Percentiles rank a stretch among this genome's conserved stretches.
phyloP scores from a whole-genome alignment of 179 eudicot genomes.

The Heliamphora pulchella region DNA sequence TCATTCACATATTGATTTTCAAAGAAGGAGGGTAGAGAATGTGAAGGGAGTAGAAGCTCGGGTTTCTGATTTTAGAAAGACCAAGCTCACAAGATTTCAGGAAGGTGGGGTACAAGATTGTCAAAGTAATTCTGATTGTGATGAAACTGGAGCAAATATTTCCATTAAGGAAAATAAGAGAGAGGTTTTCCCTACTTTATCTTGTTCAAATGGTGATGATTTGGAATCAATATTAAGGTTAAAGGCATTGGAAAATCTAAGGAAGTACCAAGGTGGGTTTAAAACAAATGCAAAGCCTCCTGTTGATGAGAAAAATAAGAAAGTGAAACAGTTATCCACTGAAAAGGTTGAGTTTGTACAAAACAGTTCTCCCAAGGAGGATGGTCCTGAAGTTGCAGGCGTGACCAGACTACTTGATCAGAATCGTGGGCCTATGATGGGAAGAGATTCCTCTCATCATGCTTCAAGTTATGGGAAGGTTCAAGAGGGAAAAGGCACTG shows the following conservation, averaged over 20 bases:
- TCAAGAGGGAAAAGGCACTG: conserved; percentile 17
- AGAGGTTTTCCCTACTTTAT: conserved; percentile 22
- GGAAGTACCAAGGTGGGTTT: conserved; percentile 42
- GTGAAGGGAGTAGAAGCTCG: conserved; percentile 20
- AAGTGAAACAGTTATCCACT: conserved; percentile 24
- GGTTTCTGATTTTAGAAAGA: conserved; percentile 21
- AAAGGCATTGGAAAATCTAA: conserved; percentile 82
- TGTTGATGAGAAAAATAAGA: conserved; percentile 17
- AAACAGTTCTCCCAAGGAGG: conserved; percentile 15
- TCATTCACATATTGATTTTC: conserved; percentile 21
- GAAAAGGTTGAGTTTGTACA: conserved; percentile 15
- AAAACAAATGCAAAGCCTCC: conserved; percentile 25
- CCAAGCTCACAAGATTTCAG: conserved; percentile 12
- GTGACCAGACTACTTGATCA: background rate
- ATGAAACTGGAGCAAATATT: conserved; percentile 10
- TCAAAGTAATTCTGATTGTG: conserved; percentile 14
- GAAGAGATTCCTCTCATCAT: conserved; percentile 9
- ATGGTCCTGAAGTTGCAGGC: conserved; percentile 14
- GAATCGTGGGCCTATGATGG: conserved; percentile 11
- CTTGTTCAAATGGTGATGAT: conserved; percentile 34
- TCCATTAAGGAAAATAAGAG: conserved; percentile 17
- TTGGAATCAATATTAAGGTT: conserved; percentile 63
- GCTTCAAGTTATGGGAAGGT: conserved; percentile 18
- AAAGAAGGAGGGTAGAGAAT: conserved; percentile 24
- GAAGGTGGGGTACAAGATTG: conserved; percentile 17